Percentiles rank a stretch among this genome's conserved stretches.
phyloP scores from a whole-genome alignment of 108 stramenopile species.

The Cylindrotheca closterium region DNA sequence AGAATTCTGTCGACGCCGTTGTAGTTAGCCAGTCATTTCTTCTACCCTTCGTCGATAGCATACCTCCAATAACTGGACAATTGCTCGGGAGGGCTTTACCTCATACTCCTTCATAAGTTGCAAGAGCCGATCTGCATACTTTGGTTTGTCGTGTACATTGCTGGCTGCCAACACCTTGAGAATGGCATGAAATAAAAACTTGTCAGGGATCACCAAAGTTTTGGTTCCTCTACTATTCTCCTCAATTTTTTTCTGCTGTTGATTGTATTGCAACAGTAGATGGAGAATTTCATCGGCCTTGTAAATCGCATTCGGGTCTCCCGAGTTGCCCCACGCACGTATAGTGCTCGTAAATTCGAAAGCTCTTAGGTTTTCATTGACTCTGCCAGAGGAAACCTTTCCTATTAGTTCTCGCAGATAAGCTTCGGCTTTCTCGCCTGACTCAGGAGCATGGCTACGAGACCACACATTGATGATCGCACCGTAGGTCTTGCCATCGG shows the following conservation, averaged over 20 bases:
- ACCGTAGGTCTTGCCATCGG: constrained; percentile 60
- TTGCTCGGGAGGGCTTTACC: constrained; percentile 8
- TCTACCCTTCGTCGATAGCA: constrained; percentile 2
- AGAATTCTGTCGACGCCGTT: too few species aligned
- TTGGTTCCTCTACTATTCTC: too few species aligned
- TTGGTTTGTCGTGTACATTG: constrained; percentile 13
- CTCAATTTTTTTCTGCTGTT: constrained; percentile 8
- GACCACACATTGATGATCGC: constrained; percentile 68
- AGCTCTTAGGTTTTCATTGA: constrained; percentile 5
- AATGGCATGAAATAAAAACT: constrained; percentile 14
- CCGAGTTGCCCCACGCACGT: constrained; percentile 28
- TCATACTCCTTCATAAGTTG: constrained; percentile 26
- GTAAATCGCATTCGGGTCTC: constrained; percentile 48
- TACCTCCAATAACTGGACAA: constrained; percentile 14
- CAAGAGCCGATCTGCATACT: constrained; percentile 18
- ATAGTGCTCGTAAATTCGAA: constrained; percentile 26
- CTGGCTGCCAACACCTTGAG: constrained; percentile 19
- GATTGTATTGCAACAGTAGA: constrained; percentile 12
- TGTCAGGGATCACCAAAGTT: constrained; percentile 19
- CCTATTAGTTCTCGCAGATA: constrained; percentile 16
- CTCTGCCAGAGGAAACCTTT: constrained; percentile 7
- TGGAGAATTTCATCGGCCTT: constrained; percentile 36
- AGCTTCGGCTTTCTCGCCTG: constrained; percentile 30
- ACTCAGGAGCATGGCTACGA: constrained; percentile 49
- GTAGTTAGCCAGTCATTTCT: neutral